phyloP scores from a whole-genome alignment of 163 green algal species.

The Chlamydomonas reinhardtii region DNA sequence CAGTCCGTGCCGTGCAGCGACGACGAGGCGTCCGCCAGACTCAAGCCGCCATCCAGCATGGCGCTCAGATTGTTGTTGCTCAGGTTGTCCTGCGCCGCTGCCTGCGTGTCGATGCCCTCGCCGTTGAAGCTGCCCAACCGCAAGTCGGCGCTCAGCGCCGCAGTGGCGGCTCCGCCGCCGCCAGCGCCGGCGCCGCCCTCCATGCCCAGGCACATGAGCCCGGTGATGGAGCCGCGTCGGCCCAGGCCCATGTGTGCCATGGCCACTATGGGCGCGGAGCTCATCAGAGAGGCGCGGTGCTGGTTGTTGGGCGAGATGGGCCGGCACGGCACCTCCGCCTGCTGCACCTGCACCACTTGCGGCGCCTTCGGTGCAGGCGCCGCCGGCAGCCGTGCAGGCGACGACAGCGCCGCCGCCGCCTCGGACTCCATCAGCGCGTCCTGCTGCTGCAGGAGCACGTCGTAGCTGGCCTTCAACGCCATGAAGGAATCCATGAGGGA shows the following conservation, averaged over 20 bases:
- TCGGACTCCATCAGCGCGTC: not conserved
- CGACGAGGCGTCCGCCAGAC: too few species aligned
- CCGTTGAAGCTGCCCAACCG: not conserved
- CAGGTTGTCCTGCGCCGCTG: not conserved
- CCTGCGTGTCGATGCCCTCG: not conserved
- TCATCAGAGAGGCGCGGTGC: too few species aligned
- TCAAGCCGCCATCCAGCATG: too few species aligned
- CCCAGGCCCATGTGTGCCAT: not conserved
- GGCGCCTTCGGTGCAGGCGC: too few species aligned
- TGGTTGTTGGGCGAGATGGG: too few species aligned
- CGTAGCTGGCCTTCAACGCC: slow-evolving; percentile 26
- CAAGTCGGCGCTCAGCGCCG: slow-evolving; percentile 18
- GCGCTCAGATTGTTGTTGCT: too few species aligned
- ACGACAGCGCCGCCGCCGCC: too few species aligned
- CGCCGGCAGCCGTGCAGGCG: not conserved
- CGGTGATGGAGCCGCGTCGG: not conserved
- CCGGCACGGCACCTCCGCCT: too few species aligned
- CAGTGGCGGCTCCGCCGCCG: too few species aligned
- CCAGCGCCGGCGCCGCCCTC: too few species aligned
- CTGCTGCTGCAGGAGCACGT: slow-evolving; percentile 27
- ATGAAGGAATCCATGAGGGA: slow-evolving; percentile 27
- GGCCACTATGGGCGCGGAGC: too few species aligned
- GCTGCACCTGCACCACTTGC: too few species aligned
- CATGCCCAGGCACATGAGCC: not conserved
- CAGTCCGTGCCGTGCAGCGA: not conserved